A percentile compares a stretch with the other conserved stretches of the same genome.
phyloP scores from a whole-genome alignment of 2,329 filamentous ascomycete genomes.

The Fusarium xyrophilum region DNA sequence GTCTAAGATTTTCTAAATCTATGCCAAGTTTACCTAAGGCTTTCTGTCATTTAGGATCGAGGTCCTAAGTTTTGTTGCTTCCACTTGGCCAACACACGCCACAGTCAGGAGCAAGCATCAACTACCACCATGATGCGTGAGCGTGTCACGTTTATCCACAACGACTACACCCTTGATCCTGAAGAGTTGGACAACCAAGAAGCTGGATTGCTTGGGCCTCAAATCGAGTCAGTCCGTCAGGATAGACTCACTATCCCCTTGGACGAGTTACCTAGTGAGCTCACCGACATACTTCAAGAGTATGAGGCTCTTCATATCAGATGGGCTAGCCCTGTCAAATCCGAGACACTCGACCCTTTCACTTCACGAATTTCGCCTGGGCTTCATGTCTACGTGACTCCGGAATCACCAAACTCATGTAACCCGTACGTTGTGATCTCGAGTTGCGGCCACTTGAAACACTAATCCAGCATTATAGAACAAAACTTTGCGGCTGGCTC shows the following conservation, averaged over 20 bases:
- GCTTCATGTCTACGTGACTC: constrained; percentile 80
- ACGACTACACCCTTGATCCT: constrained; percentile 70
- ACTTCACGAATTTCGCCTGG: constrained; percentile 78
- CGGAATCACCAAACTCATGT: constrained; percentile 41
- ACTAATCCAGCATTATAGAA: constrained; percentile 43
- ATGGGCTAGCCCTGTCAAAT: constrained; percentile 70
- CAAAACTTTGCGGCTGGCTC: constrained; percentile 64
- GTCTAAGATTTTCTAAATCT: too few relatives aligned
- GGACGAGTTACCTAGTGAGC: constrained; percentile 74
- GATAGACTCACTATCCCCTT: constrained; percentile 77
- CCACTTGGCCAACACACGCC: not conserved
- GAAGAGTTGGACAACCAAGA: constrained; percentile 64
- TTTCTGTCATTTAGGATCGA: too few relatives aligned
- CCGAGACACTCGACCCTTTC: constrained; percentile 71
- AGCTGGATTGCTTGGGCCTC: constrained; percentile 61
- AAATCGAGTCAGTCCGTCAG: constrained; percentile 74
- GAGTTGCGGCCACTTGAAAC: not conserved
- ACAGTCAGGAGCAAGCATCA: not conserved
- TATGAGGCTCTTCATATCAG: constrained; percentile 78
- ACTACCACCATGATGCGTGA: constrained; percentile 67
- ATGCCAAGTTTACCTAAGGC: too few relatives aligned
- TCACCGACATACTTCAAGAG: constrained; percentile 67
- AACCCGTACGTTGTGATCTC: constrained; percentile 39
- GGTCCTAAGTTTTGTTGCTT: too few relatives aligned
- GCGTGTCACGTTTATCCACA: constrained; percentile 79